A percentile compares a stretch with the other conserved stretches of the same genome.
Conservation (phyloP, 1,284 basidiomycete species). For the Malassezia brasiliensis region DNA sequence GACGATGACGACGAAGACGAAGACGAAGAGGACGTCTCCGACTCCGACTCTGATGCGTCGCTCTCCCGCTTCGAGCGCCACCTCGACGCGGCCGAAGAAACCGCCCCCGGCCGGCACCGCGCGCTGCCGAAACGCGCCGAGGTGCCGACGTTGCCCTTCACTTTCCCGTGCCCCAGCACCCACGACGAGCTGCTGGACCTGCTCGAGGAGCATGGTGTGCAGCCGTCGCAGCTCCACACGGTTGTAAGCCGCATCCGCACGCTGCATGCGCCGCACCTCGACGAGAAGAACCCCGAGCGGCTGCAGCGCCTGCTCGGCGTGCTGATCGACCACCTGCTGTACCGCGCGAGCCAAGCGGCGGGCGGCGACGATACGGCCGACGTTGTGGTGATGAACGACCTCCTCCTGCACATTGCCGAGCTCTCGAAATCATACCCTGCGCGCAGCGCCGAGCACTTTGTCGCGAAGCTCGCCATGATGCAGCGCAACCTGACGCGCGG, state of each 20-base stretch:
- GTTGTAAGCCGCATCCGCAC: constrained; percentile 85
- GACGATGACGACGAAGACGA: constrained; percentile 47
- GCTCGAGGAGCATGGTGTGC: constrained; percentile 57
- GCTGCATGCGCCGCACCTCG: constrained; percentile 80
- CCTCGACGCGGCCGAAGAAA: constrained; percentile 26
- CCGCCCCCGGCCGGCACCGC: neutral
- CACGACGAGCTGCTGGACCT: constrained; percentile 83
- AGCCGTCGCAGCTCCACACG: constrained; percentile 58
- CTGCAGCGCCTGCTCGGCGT: constrained; percentile 58
- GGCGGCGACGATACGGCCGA: constrained; percentile 49
- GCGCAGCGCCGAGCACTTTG: constrained; percentile 67
- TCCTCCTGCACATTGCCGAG: constrained; percentile 72
- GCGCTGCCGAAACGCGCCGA: constrained; percentile 7
- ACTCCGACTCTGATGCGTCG: constrained; percentile 22
- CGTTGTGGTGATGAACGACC: constrained; percentile 58
- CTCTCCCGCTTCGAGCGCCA: constrained; percentile 30
- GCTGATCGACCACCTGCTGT: constrained; percentile 82
- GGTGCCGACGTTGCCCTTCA: constrained; percentile 61
- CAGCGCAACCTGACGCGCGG: constrained; percentile 86
- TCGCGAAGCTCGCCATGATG: constrained; percentile 76
- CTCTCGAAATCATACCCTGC: constrained; percentile 74
- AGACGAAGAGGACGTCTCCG: constrained; percentile 42
- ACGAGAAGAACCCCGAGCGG: constrained; percentile 81
- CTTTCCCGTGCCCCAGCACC: constrained; percentile 74
- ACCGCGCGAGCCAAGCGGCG: constrained; percentile 47